Evolutionary conservation across 768 basidiomycete genomes (phyloP), one percentile per base, ranked within the genome.

Genomic region (Tricholoma sp.): DNA sequence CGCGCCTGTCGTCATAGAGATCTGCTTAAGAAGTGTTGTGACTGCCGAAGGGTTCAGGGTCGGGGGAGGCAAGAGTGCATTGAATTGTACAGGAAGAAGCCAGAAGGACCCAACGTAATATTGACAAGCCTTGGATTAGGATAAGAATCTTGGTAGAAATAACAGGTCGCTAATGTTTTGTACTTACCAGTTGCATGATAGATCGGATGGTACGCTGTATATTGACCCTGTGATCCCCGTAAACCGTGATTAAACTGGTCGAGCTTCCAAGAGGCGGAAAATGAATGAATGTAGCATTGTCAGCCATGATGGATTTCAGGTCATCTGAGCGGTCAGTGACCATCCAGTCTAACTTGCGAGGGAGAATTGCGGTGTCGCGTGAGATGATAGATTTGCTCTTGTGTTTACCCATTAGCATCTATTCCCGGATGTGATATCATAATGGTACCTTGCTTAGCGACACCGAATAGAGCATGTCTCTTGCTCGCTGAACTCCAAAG

Each of bases 301-400:
- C 96, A 63, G 83, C 85, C 94, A 97, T 98, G 68, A 94, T 83
- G 4, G 85, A 79, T 72, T 87, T 93, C 66, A 99, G 76, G 61
- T 98, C 96, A 27, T 98, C 95, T 10, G 89, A 77, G n/a, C 91
- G 86, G 71, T 99, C 93, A n/a, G 90, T 91, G 55, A 97, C 84
- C 84, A 99, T 89, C 95, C 96, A 98, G 66, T 99, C 96, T 59
- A 99, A 79, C 71, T 99, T 99, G 60, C 96, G 88, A 56, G 96
- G 96, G 21, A 97, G 81, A 55, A 98, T 89, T 5, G 94, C 91
- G 14, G 92, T 94, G 69, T 99, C 95, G 58, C 93, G 79, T 7
- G 96, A 95, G 57, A 97, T 86, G 57, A 97, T 83, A 49, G 83
- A 80, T 70, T 95, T 94, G 67, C 86, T 88, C 96, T 98, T 65